Percentiles rank a stretch among this genome's conserved stretches.
phyloP scores from a whole-genome alignment of 768 basidiomycete species.

The Leccinum uliginosum region DNA sequence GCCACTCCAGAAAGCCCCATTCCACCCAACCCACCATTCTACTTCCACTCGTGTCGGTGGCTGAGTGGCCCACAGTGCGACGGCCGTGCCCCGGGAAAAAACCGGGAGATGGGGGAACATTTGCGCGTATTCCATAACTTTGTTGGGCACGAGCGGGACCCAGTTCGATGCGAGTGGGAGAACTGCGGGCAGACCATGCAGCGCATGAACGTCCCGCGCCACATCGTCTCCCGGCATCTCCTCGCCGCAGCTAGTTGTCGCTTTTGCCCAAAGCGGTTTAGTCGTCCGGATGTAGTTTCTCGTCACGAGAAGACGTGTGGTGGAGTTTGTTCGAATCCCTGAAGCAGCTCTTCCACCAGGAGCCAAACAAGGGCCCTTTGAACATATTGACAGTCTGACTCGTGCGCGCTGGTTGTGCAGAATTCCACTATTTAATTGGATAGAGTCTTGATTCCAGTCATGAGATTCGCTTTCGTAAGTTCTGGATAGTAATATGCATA shows the following conservation, averaged over 20 bases:
- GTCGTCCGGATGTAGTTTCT: constrained; percentile 25
- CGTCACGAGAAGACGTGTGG: constrained; percentile 25
- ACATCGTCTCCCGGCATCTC: constrained; percentile 27
- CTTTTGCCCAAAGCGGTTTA: constrained; percentile 20
- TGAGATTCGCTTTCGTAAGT: constrained; percentile 5
- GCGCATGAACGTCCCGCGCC: constrained; percentile 29
- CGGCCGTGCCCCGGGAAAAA: constrained; percentile 24
- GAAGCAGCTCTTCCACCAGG: neutral
- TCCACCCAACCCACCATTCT: constrained; percentile 1
- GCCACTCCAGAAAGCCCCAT: constrained; percentile 3
- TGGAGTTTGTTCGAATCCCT: neutral
- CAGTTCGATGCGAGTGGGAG: constrained; percentile 23
- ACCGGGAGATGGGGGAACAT: constrained; percentile 30
- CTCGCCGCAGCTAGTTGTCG: constrained; percentile 22
- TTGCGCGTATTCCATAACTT: constrained; percentile 19
- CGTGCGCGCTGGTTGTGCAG: neutral
- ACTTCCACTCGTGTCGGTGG: constrained; percentile 20
- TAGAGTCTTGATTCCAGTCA: neutral
- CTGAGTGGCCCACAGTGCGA: constrained; percentile 19
- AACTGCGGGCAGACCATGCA: constrained; percentile 21
- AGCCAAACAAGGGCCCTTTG: neutral
- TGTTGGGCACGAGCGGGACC: constrained; percentile 25
- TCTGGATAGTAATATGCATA: constrained; percentile 5
- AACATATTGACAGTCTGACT: neutral
- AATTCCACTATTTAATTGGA: neutral